Conservation (phyloP, 2,329 filamentous ascomycete species). For the Trichoderma atrobrunneum region DNA sequence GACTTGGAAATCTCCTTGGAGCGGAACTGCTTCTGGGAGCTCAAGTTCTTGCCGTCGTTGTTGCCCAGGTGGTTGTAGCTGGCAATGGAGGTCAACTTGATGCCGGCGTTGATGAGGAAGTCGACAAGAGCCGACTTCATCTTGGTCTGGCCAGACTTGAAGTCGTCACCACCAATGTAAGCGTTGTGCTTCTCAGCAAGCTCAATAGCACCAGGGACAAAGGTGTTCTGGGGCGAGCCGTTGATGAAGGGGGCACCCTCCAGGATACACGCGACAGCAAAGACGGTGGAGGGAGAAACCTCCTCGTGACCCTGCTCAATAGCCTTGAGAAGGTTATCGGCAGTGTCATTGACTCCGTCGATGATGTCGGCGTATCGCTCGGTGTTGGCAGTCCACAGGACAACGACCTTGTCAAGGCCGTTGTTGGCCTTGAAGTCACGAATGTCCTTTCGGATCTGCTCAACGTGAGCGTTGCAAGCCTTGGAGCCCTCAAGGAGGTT, state of each 20-base stretch:
- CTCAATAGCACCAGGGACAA: conserved; percentile 87
- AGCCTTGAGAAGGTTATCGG: conserved; percentile 84
- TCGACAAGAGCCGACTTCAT: conserved; percentile 99
- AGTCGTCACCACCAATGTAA: conserved; percentile 97
- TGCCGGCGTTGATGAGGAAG: conserved; percentile 96
- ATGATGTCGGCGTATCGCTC: conserved; percentile 92
- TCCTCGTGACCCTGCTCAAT: conserved; percentile 87
- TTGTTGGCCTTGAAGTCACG: conserved; percentile 88
- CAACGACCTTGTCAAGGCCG: conserved; percentile 87
- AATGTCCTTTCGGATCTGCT: conserved; percentile 90
- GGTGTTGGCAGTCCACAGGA: conserved; percentile 98
- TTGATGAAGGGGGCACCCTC: conserved; percentile 96
- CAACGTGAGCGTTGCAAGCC: conserved; percentile 82
- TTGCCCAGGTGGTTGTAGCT: conserved; percentile 99
- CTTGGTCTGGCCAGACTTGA: conserved; percentile 99
- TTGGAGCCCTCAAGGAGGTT: conserved; percentile 82
- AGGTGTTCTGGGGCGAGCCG: conserved; percentile 98
- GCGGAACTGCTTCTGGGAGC: conserved; percentile 96
- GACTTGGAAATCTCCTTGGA: conserved; percentile 99
- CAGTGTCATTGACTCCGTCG: conserved; percentile 90
- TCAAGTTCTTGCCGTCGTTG: conserved; percentile 98
- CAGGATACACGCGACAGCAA: conserved; percentile 90
- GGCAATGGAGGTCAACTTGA: conserved; percentile 97
- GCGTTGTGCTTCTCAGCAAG: conserved; percentile 82
- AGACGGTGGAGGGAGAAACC: conserved; percentile 92